Evolutionary conservation across 768 basidiomycete genomes (phyloP).

Genomic region (Boletus edulis): DNA sequence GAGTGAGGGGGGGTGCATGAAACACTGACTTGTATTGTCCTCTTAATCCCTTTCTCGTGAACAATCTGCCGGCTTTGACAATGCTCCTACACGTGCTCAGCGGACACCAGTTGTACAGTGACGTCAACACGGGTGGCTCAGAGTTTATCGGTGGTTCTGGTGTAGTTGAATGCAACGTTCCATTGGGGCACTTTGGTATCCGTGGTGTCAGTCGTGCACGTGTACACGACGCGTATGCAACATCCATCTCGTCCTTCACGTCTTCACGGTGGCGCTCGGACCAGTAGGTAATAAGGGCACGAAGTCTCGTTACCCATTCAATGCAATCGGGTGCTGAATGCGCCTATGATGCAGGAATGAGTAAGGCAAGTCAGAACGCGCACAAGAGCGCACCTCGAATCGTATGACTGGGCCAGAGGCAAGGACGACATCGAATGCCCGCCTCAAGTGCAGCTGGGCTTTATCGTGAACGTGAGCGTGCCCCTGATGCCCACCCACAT

Average conservation of each 20-base stretch:
- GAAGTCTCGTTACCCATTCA: conserved; percentile 85
- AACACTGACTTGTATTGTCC: conserved; percentile 75
- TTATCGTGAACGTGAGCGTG: conserved; percentile 44
- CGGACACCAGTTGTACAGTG: conserved; percentile 86
- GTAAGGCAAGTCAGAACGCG: background rate
- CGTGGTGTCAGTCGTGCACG: conserved; percentile 62
- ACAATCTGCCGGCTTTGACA: conserved; percentile 69
- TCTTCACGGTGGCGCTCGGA: conserved; percentile 70
- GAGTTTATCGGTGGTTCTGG: conserved; percentile 54
- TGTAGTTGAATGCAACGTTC: conserved; percentile 39
- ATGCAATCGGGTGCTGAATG: conserved; percentile 62
- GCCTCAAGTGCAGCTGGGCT: conserved; percentile 47
- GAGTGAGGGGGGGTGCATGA: too few relatives aligned
- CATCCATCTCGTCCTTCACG: conserved; percentile 77
- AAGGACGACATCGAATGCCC: conserved; percentile 78
- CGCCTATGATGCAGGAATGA: conserved; percentile 41
- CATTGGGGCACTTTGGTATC: conserved; percentile 27
- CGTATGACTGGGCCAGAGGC: conserved; percentile 64
- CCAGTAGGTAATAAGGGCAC: conserved; percentile 76
- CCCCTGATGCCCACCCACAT: conserved; percentile 62
- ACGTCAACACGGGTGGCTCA: conserved; percentile 56
- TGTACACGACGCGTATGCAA: conserved; percentile 51
- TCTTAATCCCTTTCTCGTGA: conserved; percentile 63
- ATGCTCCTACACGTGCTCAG: conserved; percentile 78
- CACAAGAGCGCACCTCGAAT: conserved; percentile 67